Evolutionary conservation across 768 basidiomycete species (phyloP).

Genomic region (Tubosaeta sp.): DNA sequence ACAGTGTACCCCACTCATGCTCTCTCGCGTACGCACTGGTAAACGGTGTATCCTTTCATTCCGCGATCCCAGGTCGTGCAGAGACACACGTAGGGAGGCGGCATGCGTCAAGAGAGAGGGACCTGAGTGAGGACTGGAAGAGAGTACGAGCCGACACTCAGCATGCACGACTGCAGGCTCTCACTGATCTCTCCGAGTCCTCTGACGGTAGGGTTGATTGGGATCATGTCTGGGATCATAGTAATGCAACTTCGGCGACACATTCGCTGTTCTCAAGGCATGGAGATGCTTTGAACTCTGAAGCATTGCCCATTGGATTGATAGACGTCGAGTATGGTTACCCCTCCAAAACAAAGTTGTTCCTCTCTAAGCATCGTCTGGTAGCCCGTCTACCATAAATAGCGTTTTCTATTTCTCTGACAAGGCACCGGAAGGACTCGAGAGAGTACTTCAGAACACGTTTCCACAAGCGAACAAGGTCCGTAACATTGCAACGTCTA

Average conservation of each 20-base stretch:
- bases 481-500: conserved; percentile 13
- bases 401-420: conserved; percentile 55
- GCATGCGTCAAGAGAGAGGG: conserved; percentile 49
- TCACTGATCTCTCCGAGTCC: conserved; percentile 1
- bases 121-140: background rate
- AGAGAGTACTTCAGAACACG: conserved; percentile 34
- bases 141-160: background rate
- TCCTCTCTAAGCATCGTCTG: background rate
- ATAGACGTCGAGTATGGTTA: conserved; percentile 26
- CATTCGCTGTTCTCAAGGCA: conserved; percentile 1
- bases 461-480: conserved; percentile 52
- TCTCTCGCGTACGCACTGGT: conserved; percentile 53
- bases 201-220: conserved; percentile 35
- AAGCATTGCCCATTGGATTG: conserved; percentile 38
- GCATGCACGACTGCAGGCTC: conserved; percentile 1
- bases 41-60: conserved; percentile 51
- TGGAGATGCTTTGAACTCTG: background rate
- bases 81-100: conserved; percentile 66
- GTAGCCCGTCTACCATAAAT: conserved; percentile 16
- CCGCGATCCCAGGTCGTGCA: conserved; percentile 55
- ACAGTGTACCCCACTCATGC: conserved; percentile 40
- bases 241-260: conserved; percentile 7
- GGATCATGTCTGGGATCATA: conserved; percentile 47
- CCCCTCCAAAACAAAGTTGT: background rate
- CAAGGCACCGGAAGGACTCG: conserved; percentile 52